Evolutionary conservation across 1,284 basidiomycete genomes (phyloP).

Genomic region (Ustilago loliicola): DNA sequence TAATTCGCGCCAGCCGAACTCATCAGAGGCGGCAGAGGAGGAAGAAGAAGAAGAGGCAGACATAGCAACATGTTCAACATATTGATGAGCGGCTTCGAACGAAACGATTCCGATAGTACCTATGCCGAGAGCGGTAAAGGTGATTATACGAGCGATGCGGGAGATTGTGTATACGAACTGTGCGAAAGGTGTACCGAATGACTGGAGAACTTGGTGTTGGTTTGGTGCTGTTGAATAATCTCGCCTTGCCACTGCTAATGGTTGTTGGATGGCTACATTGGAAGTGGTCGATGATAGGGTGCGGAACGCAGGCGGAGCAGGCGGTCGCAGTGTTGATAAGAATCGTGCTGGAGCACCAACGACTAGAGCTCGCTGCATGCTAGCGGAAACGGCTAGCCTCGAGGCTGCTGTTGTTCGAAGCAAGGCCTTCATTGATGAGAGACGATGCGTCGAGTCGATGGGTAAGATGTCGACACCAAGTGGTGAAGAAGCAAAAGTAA

Average conservation of each 20-base stretch:
- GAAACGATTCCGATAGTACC: conserved; percentile 43
- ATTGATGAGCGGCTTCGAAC: conserved; percentile 67
- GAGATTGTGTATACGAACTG: conserved; percentile 63
- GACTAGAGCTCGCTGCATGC: conserved; percentile 9
- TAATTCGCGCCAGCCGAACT: conserved; percentile 47
- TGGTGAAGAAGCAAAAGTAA: background rate
- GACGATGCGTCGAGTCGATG: background rate
- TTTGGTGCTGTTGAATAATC: conserved; percentile 52
- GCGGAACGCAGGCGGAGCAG: no score
- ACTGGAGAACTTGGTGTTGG: conserved; percentile 50
- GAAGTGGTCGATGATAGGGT: background rate
- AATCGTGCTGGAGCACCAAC: background rate
- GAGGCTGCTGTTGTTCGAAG: conserved; percentile 3
- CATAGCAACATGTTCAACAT: conserved; percentile 65
- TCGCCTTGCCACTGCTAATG: background rate
- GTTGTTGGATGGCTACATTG: background rate
- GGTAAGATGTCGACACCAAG: background rate
- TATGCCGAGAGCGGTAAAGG: conserved; percentile 54
- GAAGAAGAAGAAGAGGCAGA: conserved; percentile 21
- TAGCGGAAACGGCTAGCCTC: background rate
- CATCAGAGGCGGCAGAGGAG: conserved; percentile 18
- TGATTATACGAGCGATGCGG: conserved; percentile 65
- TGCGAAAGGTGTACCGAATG: conserved; percentile 61
- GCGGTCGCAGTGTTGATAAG: conserved; percentile 1
- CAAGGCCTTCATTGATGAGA: conserved; percentile 21